A percentile compares a stretch with the other conserved stretches of the same genome.
These are phyloP conservation scores for Linum lewisii DNA, from an alignment of 345 rosid species.

Conservation along the genomic window DNA sequence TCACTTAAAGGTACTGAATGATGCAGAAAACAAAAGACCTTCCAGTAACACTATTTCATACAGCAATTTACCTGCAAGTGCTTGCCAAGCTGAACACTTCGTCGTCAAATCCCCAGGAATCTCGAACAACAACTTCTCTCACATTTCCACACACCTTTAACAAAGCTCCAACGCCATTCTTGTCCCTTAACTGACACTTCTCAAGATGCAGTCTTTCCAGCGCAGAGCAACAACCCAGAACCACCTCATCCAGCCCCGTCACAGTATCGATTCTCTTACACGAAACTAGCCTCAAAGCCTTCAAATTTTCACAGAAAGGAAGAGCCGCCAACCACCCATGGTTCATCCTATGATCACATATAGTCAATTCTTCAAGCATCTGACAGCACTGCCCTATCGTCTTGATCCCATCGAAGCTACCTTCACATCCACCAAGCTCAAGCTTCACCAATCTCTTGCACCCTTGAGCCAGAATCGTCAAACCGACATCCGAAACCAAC, in stretches of 20 bases:
- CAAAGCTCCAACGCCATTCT: constrained; percentile 3
- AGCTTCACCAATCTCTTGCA: constrained; percentile 12
- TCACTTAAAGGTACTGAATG: not conserved
- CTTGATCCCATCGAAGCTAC: constrained; percentile 9
- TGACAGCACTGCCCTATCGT: constrained; percentile 9
- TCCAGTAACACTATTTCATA: not conserved
- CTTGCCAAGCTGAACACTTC: constrained; percentile 6
- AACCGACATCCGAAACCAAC: constrained; percentile 7
- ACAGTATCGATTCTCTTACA: constrained; percentile 7
- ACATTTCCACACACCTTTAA: constrained; percentile 4
- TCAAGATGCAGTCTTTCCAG: constrained; percentile 6
- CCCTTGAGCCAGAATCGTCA: constrained; percentile 10
- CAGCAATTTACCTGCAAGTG: constrained; percentile 1
- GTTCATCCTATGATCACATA: constrained; percentile 7
- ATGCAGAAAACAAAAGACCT: not conserved
- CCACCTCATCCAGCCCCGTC: not conserved
- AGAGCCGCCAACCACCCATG: constrained; percentile 8
- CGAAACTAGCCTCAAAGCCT: constrained; percentile 4
- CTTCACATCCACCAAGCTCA: constrained; percentile 10
- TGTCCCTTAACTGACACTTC: constrained; percentile 4
- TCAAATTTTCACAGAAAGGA: constrained; percentile 6
- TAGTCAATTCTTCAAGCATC: constrained; percentile 8
- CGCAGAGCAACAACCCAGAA: constrained; percentile 7
- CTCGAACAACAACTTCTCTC: constrained; percentile 1
- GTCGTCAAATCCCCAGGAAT: constrained; percentile 8